Evolutionary conservation across 2,329 filamentous ascomycete genomes (phyloP), one percentile per base, ranked within the genome.

Genomic region (Colletotrichum truncatum): DNA sequence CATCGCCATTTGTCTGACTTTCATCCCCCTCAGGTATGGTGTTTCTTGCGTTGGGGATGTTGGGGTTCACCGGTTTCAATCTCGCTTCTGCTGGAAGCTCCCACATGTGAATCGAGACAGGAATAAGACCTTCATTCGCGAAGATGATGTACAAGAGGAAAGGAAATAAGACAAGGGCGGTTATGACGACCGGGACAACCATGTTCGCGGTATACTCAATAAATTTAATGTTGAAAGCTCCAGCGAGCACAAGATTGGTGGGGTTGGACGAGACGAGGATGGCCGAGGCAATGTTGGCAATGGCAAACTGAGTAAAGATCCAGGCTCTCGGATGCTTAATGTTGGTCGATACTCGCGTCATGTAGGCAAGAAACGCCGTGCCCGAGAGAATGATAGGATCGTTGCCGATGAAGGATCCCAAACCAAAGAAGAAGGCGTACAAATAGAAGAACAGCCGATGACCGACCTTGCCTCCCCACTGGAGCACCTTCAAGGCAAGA

Each of bases 191-290:
- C 0, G 91, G 91, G 0, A 93, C 89, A 16, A 93, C 89, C 84
- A 93, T 91, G 72, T 93, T 92, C n/a, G 89, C 90, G 0, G 90
- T 93, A 72, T 93, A 93, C 39, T 86, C 82, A 72, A 93, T 87
- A 74, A 93, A 93, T 53, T 85, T 90, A 78, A 93, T 89, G 4
- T 85, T 72, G 71, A 93, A 93, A 2, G 91, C 91, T 4, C 91
- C 90, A 0, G 91, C 90, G 0, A 93, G 83, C 0, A 93, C 91
- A 7, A 93, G 83, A 59, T 93, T 93, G 3, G 91, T 93, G 0
- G 91, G 91, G 65, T 93, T 93, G 0, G 91, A 93, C 0, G 91
- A 93, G 9, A 94, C 91, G 11, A 94, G 80, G 23, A 93, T 91
- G 0, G 91, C 90, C 0, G 91, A 93, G 2, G 88, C 88, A 49